Percentiles rank a stretch among this genome's conserved stretches.
Evolutionary conservation across 2,329 filamentous ascomycete species (phyloP).

Genomic region (Arthroderma uncinatum): DNA sequence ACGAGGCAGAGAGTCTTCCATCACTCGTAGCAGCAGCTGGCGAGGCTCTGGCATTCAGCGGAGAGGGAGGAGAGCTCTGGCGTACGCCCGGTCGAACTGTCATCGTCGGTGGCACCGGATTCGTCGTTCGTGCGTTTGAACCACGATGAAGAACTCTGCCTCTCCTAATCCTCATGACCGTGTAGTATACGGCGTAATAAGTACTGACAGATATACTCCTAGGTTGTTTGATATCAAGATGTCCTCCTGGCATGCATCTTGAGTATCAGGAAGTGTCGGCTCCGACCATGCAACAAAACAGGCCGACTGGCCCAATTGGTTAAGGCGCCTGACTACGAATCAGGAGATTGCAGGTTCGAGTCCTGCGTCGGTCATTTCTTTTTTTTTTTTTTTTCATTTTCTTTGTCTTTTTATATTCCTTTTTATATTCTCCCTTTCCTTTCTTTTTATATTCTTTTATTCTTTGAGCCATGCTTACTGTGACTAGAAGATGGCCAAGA

Average conservation of each 20-base stretch:
- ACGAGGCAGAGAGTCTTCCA: constrained; percentile 14
- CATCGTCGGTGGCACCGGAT: constrained; percentile 14
- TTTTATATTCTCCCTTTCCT: no score
- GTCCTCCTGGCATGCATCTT: no score
- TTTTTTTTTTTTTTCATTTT: neutral
- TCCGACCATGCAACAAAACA: neutral
- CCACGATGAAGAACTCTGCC: no score
- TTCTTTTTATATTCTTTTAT: no score
- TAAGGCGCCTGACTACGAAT: constrained; percentile 3
- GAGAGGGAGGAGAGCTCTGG: constrained; percentile 8
- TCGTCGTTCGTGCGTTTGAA: constrained; percentile 23
- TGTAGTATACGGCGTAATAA: no score
- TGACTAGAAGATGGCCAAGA: no score
- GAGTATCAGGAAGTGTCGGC: no score
- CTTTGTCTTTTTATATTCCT: no score
- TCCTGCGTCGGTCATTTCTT: neutral
- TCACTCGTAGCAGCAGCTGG: constrained; percentile 15
- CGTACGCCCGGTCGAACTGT: constrained; percentile 16
- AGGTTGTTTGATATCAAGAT: no score
- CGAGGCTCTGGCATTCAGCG: constrained; percentile 9
- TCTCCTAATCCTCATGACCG: no score
- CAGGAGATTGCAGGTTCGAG: constrained; percentile 5
- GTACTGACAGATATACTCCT: no score
- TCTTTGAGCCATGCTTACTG: no score
- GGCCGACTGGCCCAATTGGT: constrained; percentile 4